These are phyloP conservation scores for Adansonia digitata DNA, from an alignment of 345 rosid genomes.

Conservation along the genomic window DNA sequence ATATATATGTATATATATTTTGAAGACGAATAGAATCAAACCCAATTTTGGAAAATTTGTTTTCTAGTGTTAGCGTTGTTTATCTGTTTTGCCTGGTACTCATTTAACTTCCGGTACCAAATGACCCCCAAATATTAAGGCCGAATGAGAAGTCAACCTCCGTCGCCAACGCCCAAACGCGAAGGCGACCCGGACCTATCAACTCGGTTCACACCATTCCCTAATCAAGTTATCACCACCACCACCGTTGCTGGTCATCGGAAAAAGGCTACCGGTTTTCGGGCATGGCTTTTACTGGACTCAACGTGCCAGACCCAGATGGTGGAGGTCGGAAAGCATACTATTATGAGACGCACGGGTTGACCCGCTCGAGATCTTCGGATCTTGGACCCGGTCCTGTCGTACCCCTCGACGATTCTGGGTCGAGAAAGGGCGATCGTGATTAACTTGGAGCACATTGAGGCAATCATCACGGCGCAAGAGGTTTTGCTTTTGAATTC, in stretches of 20 bases:
- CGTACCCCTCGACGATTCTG: slow-evolving; percentile 81
- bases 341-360: slow-evolving; percentile 93
- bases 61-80: no score
- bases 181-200: slow-evolving; percentile 35
- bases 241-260: slow-evolving; percentile 33
- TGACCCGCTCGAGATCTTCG: slow-evolving; percentile 86
- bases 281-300: slow-evolving; percentile 63
- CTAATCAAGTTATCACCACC: slow-evolving; percentile 20
- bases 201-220: slow-evolving; percentile 7
- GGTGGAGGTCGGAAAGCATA: slow-evolving; percentile 72
- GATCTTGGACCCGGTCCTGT: slow-evolving; percentile 80
- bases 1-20: no score
- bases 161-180: slow-evolving; percentile 14
- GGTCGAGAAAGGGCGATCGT: slow-evolving; percentile 92
- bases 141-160: no score
- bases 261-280: slow-evolving; percentile 62
- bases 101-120: no score
- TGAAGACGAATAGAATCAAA: no score
- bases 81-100: no score
- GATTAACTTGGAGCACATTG: slow-evolving; percentile 83
- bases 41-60: no score
- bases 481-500: slow-evolving; percentile 82
- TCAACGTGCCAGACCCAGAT: slow-evolving; percentile 50
- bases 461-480: slow-evolving; percentile 87
- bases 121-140: no score